Evolutionary conservation across 164 flowering plant genomes (phyloP).

Genomic region (Stephania yunnanensis): DNA sequence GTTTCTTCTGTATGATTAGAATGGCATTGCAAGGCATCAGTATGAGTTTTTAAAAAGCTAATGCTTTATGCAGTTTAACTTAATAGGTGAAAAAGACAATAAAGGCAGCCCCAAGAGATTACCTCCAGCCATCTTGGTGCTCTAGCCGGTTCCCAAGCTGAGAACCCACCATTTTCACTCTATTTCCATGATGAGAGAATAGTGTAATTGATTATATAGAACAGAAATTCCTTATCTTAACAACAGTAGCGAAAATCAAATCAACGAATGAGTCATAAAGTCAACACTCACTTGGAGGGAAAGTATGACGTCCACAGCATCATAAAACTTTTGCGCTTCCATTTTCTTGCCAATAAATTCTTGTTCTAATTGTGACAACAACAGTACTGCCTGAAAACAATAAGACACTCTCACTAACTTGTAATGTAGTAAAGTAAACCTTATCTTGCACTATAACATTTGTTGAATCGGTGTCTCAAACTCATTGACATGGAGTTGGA

Average conservation of each 20-base stretch:
- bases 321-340: constrained; percentile 31
- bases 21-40: no score
- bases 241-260: not conserved
- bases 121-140: not conserved
- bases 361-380: constrained; percentile 35
- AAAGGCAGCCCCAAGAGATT: not conserved
- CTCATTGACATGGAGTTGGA: no score
- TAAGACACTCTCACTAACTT: no score
- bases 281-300: constrained; percentile 58
- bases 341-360: constrained; percentile 44
- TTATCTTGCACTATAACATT: not conserved
- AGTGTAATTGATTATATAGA: not conserved
- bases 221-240: not conserved
- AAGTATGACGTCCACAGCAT: constrained; percentile 61
- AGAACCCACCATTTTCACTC: not conserved
- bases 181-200: not conserved
- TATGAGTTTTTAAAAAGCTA: no score
- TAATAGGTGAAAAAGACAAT: not conserved
- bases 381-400: constrained; percentile 32
- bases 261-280: not conserved
- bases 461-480: no score
- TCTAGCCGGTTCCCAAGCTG: not conserved
- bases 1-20: no score
- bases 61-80: no score
- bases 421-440: not conserved